Evolutionary conservation across 2,329 filamentous ascomycete species (phyloP).

Genomic region (Pseudocercospora vitis): DNA sequence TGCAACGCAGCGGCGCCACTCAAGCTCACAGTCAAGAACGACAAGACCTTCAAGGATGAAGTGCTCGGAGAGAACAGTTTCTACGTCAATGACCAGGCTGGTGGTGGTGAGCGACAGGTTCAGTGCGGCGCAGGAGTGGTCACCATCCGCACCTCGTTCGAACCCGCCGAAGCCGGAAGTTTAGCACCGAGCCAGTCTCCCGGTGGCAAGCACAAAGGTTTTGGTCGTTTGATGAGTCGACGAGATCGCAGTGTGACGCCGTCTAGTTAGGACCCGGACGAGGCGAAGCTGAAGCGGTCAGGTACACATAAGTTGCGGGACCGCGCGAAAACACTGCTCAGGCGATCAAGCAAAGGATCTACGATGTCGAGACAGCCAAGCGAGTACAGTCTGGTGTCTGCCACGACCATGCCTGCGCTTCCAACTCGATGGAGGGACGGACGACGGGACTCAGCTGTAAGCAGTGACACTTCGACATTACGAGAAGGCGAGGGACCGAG

Average conservation of each 20-base stretch:
- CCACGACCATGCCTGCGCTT: background rate
- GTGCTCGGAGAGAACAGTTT: constrained; percentile 85
- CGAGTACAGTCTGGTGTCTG: background rate
- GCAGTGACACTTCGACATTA: background rate
- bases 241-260: constrained; percentile 37
- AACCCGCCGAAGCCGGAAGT: constrained; percentile 30
- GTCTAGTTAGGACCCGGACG: constrained; percentile 26
- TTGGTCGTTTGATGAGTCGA: constrained; percentile 32
- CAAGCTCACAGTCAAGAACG: constrained; percentile 80
- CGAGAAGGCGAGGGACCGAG: background rate
- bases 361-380: background rate
- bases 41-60: constrained; percentile 80
- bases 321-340: constrained; percentile 9
- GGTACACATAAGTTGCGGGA: constrained; percentile 6
- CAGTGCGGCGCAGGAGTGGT: constrained; percentile 76
- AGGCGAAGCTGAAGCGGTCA: constrained; percentile 10
- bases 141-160: constrained; percentile 45
- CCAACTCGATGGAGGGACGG: background rate
- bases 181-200: constrained; percentile 22
- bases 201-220: constrained; percentile 26
- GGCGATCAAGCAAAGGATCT: background rate
- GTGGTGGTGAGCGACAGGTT: constrained; percentile 67
- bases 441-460: background rate
- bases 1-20: constrained; percentile 84
- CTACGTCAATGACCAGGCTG: constrained; percentile 79